Evolutionary conservation across 192 early-diverging fungal species (phyloP), one percentile per base, ranked within the genome.

Genomic region (Coemansia guatemalensis): DNA sequence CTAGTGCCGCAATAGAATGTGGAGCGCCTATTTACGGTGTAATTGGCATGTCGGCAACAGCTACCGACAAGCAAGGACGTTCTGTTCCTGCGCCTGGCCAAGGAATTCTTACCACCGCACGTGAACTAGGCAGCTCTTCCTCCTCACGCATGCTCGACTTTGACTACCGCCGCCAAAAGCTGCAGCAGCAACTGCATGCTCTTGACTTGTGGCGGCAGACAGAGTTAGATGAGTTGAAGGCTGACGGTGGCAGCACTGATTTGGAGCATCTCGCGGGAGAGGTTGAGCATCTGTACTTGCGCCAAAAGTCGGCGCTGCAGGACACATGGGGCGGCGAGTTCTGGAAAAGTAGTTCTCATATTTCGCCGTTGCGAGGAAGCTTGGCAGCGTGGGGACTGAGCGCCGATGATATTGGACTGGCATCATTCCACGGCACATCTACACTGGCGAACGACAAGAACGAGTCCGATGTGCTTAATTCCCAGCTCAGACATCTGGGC

Each of bases 401-500:
- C 27, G 83, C 93, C 41, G 92, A 97, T 74, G 95, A 97, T 73
- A 92, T 97, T 78, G 88, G 90, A 51, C 86, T 95, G 52, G 91
- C 89, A 14, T 95, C 93, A 17, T 95, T 97, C 92, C 95, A 97
- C 74, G 95, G 93, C 56, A 97, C 95, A 20, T 89, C 89, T 39
- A 97, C 95, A 56, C 88, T 90, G 74, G 95, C 95, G 50, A 97
- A 95, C 81, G 95, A 97, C 79, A 90, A 93, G 84, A 97, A 97
- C 83, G 95, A 97, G 74, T 95, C 95, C 7, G 87, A 88, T 5
- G 92, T 92, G 4, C 51, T 93, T 39, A 94, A 97, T 83, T 79
- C 88, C 53, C 95, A 97, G 80, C 70, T 97, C 60, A 83, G 67
- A 35, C 92, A 93, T 71, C 86, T 96, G 41, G 95, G 95, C 2